Evolutionary conservation across 306 rosid species (phyloP), one percentile per base, ranked within the genome.

Genomic region (Comarum palustre): DNA sequence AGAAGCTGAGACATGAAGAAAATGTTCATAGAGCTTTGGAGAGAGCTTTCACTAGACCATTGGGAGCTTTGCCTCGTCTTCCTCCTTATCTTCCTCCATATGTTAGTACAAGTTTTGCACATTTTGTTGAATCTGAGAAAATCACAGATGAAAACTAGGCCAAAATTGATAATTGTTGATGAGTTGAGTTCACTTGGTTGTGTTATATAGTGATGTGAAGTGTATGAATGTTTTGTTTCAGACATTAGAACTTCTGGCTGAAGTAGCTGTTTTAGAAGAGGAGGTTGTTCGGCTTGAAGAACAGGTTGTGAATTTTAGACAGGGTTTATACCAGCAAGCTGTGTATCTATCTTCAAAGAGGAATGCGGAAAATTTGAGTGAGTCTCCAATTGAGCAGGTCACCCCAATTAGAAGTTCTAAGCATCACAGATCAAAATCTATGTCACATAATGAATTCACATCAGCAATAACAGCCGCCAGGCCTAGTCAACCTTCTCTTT

Each of bases 81-180:
- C 98, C 98, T 75, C 97, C 98, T 15, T 93, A 89, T 89, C 97
- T 93, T 58, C 98, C 98, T 84, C 90, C 94, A 59, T 61, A 82
- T 82, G 98, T 93, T 59, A 83, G 96, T 73, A 16, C 31, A 22
- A 58, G 8, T 34, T 61, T 16, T 52, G n/a, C 19, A n/a, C 51
- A 41, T 10, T 25, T 0, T 24, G 38, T 65, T 51, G 14, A 15
- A 20, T 24, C 52, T 31, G 34, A 19, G 39, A 29, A 22, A 31
- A 68, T 0, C 22, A 27, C 60, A 46, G 47, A 78, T 31, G 24
- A 71, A 54, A 12, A 20, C 51, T 22, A 20, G 45, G 22, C 66
- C 75, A 71, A 16, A 45, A 15, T 55, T 55, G 15, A 48, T 29
- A 43, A 73, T 43, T 60, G 55, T 15, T 32, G 47, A 34, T 31